A percentile compares a stretch with the other conserved stretches of the same genome.
Conservation (phyloP, 2,329 filamentous ascomycete genomes). For the Penicillium sp. region DNA sequence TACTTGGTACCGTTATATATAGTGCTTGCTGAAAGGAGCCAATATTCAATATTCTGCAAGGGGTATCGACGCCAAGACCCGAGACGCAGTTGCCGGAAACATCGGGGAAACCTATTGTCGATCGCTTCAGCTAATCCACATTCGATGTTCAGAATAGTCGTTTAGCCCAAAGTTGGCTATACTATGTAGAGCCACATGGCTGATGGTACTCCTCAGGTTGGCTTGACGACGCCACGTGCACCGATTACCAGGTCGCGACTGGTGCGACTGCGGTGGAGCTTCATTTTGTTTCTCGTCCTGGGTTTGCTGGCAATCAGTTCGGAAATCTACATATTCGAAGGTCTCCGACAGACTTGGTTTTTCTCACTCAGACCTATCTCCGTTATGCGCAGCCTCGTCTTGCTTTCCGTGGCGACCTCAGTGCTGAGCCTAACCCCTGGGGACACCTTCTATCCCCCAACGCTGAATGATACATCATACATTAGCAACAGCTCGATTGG, state of each 20-base stretch:
- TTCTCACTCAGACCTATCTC: background rate
- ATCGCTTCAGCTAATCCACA: background rate
- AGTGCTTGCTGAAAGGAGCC: background rate
- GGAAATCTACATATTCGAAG: background rate
- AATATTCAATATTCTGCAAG: background rate
- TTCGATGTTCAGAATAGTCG: background rate
- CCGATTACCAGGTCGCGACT: conserved; percentile 2
- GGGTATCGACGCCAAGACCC: background rate
- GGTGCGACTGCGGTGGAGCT: background rate
- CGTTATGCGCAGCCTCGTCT: conserved; percentile 12
- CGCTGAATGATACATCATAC: conserved; percentile 39
- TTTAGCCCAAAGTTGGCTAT: background rate
- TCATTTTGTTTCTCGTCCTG: background rate
- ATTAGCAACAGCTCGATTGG: conserved; percentile 38
- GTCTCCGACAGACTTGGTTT: background rate
- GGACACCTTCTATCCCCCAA: conserved; percentile 38
- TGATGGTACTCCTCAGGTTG: background rate
- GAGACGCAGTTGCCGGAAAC: background rate
- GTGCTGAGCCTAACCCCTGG: conserved; percentile 15
- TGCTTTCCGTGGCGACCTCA: conserved; percentile 10
- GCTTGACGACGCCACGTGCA: conserved; percentile 3
- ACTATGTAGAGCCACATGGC: conserved; percentile 1
- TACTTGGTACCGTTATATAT: background rate
- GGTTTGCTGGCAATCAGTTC: background rate
- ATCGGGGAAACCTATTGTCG: background rate